Percentiles rank a stretch among this genome's conserved stretches.
phyloP scores from a whole-genome alignment of 352 stramenopile species.

The Phytophthora gonapodyides region DNA sequence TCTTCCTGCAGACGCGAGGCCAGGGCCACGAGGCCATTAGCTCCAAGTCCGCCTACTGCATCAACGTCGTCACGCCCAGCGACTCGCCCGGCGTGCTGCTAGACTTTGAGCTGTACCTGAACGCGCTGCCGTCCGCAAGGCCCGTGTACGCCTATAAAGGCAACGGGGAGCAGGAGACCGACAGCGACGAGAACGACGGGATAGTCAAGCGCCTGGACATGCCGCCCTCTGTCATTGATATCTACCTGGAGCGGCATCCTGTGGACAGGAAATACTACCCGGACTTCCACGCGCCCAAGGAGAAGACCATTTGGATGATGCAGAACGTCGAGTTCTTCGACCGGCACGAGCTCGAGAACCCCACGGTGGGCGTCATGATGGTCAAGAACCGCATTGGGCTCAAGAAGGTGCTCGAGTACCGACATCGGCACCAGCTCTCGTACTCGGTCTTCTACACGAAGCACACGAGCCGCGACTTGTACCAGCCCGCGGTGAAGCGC shows the following conservation, averaged over 20 bases:
- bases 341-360: slow-evolving; percentile 70
- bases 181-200: slow-evolving; percentile 12
- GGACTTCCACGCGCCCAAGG: slow-evolving; percentile 47
- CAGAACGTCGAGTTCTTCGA: slow-evolving; percentile 88
- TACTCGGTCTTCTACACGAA: slow-evolving; percentile 87
- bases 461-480: slow-evolving; percentile 79
- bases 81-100: slow-evolving; percentile 63
- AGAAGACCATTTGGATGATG: slow-evolving; percentile 89
- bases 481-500: slow-evolving; percentile 50
- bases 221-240: slow-evolving; percentile 75
- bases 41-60: slow-evolving; percentile 70
- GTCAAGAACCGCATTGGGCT: slow-evolving; percentile 83
- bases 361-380: slow-evolving; percentile 79
- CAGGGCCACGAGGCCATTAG: slow-evolving; percentile 73
- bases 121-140: slow-evolving; percentile 66
- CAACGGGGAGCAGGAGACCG: slow-evolving; percentile 38
- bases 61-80: slow-evolving; percentile 72
- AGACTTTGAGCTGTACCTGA: slow-evolving; percentile 78
- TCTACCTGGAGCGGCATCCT: slow-evolving; percentile 79
- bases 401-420: slow-evolving; percentile 85
- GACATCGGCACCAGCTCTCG: slow-evolving; percentile 68
- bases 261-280: slow-evolving; percentile 76
- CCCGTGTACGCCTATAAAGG: slow-evolving; percentile 55
- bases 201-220: slow-evolving; percentile 42
- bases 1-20: slow-evolving; percentile 74